Conservation (phyloP, 495 filamentous ascomycete genomes). For the Cenococcum geophilum region DNA sequence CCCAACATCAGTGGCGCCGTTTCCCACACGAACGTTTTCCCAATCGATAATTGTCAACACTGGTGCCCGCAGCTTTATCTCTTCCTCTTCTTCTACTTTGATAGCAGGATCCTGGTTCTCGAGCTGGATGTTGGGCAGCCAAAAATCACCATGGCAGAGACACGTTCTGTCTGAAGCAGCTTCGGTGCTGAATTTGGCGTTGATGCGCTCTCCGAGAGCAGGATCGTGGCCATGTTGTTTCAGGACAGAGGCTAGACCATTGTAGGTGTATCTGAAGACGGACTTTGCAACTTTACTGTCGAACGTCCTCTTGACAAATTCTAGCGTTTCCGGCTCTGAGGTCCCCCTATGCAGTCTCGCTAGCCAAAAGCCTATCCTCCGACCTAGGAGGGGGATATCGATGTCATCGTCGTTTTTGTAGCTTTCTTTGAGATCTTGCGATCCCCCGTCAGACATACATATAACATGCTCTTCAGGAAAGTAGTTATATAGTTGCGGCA, state of each 20-base stretch:
- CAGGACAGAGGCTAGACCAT: conserved; percentile 13
- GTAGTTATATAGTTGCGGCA: too few relatives aligned
- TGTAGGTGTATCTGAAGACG: conserved; percentile 28
- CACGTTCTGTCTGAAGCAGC: conserved; percentile 26
- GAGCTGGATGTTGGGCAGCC: conserved; percentile 29
- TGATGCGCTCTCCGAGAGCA: conserved; percentile 19
- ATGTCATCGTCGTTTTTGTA: conserved; percentile 16
- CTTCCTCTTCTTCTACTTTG: too few relatives aligned
- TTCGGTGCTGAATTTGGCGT: conserved; percentile 23
- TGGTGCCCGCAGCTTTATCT: not conserved
- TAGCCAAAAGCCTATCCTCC: conserved; percentile 27
- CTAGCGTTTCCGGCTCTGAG: not conserved
- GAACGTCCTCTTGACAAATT: too few relatives aligned
- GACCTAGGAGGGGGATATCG: conserved; percentile 19
- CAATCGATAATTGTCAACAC: conserved; percentile 33
- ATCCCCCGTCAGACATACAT: conserved; percentile 22
- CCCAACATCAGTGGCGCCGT: conserved; percentile 32
- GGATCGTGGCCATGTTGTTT: conserved; percentile 23
- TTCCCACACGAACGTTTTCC: conserved; percentile 33
- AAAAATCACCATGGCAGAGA: conserved; percentile 36
- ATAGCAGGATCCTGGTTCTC: too few relatives aligned
- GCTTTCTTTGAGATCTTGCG: conserved; percentile 26
- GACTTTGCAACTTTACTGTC: conserved; percentile 28
- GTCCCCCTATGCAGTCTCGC: conserved; percentile 10
- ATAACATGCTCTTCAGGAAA: too few relatives aligned